Conservation (phyloP, 441 rosid species). For the Adansonia rubrostipa region DNA sequence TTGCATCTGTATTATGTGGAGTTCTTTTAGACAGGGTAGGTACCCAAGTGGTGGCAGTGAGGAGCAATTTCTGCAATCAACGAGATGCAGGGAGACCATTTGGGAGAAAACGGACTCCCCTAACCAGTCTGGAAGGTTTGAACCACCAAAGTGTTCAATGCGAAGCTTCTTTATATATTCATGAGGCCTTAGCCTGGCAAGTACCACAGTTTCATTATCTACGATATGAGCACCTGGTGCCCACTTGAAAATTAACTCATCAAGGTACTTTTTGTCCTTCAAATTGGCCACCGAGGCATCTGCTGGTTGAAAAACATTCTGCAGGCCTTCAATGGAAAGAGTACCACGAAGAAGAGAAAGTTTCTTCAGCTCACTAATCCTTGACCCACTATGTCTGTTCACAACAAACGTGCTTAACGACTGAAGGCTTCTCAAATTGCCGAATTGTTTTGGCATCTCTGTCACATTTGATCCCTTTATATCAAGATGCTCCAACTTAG, state of each 20-base stretch:
- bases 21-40: conserved; percentile 34
- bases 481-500: conserved; percentile 1
- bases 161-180: conserved; percentile 23
- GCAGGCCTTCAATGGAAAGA: not conserved
- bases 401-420: conserved; percentile 7
- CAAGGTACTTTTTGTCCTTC: not conserved
- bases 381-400: not conserved
- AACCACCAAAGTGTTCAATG: conserved; percentile 31
- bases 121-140: conserved; percentile 23
- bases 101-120: conserved; percentile 28
- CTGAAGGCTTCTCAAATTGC: conserved; percentile 1
- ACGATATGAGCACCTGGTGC: not conserved
- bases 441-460: not conserved
- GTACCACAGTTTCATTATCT: not conserved
- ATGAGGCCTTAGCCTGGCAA: conserved; percentile 32
- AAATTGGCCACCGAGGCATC: not conserved
- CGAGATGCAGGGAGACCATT: conserved; percentile 27
- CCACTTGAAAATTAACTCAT: not conserved
- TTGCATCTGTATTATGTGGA: not conserved
- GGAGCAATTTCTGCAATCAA: conserved; percentile 31
- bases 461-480: not conserved
- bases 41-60: conserved; percentile 44
- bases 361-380: not conserved
- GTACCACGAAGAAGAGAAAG: not conserved
- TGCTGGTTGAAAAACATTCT: not conserved